Evolutionary conservation across 192 early-diverging fungal species (phyloP).

Genomic region (Dissophora globulifera): DNA sequence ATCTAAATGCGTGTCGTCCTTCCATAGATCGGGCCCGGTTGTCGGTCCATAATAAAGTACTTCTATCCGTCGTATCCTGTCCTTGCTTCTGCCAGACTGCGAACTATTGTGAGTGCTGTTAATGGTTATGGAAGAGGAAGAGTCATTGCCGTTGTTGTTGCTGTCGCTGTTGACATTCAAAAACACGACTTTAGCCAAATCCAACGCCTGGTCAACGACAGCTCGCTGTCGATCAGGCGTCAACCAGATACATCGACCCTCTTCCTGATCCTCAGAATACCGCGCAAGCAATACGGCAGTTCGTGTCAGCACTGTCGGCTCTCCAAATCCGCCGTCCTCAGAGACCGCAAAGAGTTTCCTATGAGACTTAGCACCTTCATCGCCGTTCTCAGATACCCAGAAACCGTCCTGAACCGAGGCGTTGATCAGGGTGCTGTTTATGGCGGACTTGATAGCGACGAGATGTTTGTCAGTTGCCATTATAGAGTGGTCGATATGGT

Average conservation of each 20-base stretch:
- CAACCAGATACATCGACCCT: constrained; percentile 35
- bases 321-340: neutral
- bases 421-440: constrained; percentile 1
- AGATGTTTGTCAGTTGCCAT: no score
- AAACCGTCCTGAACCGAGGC: constrained; percentile 11
- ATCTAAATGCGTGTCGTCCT: neutral
- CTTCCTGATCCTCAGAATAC: constrained; percentile 11
- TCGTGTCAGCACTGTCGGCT: constrained; percentile 11
- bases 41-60: no score
- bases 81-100: no score
- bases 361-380: no score
- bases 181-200: constrained; percentile 17
- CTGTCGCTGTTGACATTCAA: neutral
- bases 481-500: neutral
- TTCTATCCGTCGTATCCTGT: no score
- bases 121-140: no score
- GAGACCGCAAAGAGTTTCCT: constrained; percentile 17
- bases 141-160: neutral
- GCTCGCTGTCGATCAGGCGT: constrained; percentile 23
- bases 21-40: constrained; percentile 8
- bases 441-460: constrained; percentile 1
- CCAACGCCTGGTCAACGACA: constrained; percentile 31
- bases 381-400: no score
- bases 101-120: no score
- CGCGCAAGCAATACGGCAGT: constrained; percentile 6